Base-by-base conservation (phyloP, 1,139 yeast species). In the Kodamaea ohmeri region DNA sequence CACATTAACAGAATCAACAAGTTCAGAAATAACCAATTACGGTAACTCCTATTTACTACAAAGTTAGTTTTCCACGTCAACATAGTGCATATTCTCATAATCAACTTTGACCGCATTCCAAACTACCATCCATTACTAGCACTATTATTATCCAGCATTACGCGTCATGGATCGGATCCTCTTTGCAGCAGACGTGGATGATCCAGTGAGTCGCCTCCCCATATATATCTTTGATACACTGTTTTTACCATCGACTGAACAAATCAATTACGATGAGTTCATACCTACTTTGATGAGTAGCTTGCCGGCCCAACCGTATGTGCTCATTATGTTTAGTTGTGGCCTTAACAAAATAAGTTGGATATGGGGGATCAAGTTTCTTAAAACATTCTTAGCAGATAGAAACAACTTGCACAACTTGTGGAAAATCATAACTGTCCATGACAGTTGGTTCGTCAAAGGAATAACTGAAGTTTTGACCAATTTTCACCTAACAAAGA, bases 371-470 rank as follows among this genome's bases (percentile, higher is more conserved):
- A 68, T 90, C 33, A 83, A 80, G 52, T 80, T 90, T 45, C 77
- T 87, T 51, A 77, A 84, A 47, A 64, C 75, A 49, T 73, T 92
- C 33, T 80, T 90, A n/a, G 69, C 73, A 14, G 71, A 73, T 11
- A 67, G 55, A 40, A 50, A 53, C 27, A 75, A 76, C 42, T 68
- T 65, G 27, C 45, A 53, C 26, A 60, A 76, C 39, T 62, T 89
- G 37, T 66, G 67, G 38, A 82, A 79, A 50, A 68, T 88, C 3
- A 84, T 83, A 48, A 75, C 90, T 28, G 96, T 92, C 4, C 97
- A 92, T 59, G 97, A 90, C 52, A 83, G 87, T 38, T 89, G 96
- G 92, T 78, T 92, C 64, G 77, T 88, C 13, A 78, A 89, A 50
- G 83, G 96, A 0, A 73, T 89, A 25, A 76, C 87, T 15, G 92